Percentiles rank a stretch among this genome's conserved stretches.
Conservation (phyloP, 352 stramenopile species). For the Blastocystis hominis region DNA sequence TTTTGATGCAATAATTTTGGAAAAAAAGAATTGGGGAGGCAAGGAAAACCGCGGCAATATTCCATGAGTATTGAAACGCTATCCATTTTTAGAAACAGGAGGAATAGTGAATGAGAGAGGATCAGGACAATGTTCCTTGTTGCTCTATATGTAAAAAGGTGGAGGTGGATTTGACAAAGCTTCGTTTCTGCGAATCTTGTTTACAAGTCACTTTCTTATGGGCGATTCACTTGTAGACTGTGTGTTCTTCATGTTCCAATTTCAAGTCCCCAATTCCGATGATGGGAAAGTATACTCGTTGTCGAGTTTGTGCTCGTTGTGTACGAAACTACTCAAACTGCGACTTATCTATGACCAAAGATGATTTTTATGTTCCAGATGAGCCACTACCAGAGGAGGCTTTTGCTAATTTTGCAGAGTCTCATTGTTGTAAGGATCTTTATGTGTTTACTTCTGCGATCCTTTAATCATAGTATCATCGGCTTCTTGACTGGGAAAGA, state of each 20-base stretch:
- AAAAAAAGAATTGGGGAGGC: background rate
- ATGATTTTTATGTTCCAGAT: background rate
- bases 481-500: background rate
- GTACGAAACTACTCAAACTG: slow-evolving; percentile 42
- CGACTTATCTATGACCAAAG: background rate
- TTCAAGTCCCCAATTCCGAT: slow-evolving; percentile 37
- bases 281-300: background rate
- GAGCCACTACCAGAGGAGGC: background rate
- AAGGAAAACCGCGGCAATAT: background rate
- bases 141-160: background rate
- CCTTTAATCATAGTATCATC: background rate
- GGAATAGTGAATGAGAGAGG: background rate
- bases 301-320: background rate
- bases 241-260: background rate
- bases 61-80: background rate
- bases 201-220: background rate
- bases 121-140: background rate
- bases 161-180: background rate
- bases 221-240: background rate
- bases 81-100: background rate
- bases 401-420: slow-evolving; percentile 33
- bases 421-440: slow-evolving; percentile 29
- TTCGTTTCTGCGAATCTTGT: slow-evolving; percentile 12
- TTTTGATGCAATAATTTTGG: background rate
- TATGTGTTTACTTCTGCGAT: background rate